Conservation (phyloP, 352 stramenopile genomes). For the Pythium aquatile region DNA sequence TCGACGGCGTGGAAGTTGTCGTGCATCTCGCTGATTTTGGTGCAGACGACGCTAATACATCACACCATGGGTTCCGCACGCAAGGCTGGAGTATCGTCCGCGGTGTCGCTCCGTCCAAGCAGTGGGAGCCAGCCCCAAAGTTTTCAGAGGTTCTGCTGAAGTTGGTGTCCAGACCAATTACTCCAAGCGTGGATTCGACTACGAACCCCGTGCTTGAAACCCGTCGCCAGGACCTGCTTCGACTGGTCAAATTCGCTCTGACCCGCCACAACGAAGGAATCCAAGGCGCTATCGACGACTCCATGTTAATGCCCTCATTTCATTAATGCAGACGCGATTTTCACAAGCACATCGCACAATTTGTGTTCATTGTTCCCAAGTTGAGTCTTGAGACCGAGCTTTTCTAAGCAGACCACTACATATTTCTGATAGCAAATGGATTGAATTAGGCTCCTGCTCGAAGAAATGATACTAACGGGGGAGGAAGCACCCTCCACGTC, state of each 20-base stretch:
- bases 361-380: too few relatives aligned
- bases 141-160: slow-evolving; percentile 6
- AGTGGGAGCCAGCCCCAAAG: too few relatives aligned
- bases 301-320: not conserved
- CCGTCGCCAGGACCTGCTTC: not conserved
- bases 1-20: not conserved
- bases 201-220: too few relatives aligned
- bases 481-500: too few relatives aligned
- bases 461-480: too few relatives aligned
- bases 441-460: too few relatives aligned
- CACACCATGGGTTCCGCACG: not conserved
- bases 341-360: too few relatives aligned
- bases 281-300: slow-evolving; percentile 8
- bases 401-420: too few relatives aligned
- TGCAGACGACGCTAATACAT: not conserved
- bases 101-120: not conserved
- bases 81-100: slow-evolving; percentile 8
- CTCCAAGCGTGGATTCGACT: too few relatives aligned
- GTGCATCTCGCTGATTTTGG: slow-evolving; percentile 12
- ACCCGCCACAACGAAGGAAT: slow-evolving; percentile 6
- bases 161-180: not conserved
- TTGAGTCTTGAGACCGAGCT: too few relatives aligned
- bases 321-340: too few relatives aligned
- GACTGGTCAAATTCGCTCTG: slow-evolving; percentile 7
- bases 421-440: too few relatives aligned